These are phyloP conservation scores for Kazachstania taianensis DNA, from an alignment of 805 yeast genomes.

Conservation along the genomic window DNA sequence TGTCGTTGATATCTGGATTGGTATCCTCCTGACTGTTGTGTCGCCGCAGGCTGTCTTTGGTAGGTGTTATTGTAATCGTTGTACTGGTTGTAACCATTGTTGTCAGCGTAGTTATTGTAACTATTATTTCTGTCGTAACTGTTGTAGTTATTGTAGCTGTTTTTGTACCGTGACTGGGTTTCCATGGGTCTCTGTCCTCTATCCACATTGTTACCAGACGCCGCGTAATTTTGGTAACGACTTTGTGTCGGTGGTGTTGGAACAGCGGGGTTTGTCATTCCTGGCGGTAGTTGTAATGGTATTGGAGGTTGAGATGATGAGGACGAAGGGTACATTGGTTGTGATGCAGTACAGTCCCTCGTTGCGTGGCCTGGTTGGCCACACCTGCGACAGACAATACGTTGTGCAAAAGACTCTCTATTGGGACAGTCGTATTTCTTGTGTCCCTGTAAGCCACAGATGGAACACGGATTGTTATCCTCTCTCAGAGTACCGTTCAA, in stretches of 20 bases:
- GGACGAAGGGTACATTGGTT: background rate
- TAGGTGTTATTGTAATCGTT: background rate
- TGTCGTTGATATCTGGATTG: slow-evolving; percentile 2
- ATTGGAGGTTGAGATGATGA: background rate
- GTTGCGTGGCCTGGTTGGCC: slow-evolving; percentile 81
- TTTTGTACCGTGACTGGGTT: too few relatives aligned
- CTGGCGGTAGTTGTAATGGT: too few relatives aligned
- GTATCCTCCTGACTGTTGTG: background rate
- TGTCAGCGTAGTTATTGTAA: background rate
- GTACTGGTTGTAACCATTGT: too few relatives aligned
- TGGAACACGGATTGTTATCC: slow-evolving; percentile 53
- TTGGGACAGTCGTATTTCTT: slow-evolving; percentile 55
- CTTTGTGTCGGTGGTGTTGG: too few relatives aligned
- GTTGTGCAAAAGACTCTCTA: slow-evolving; percentile 39
- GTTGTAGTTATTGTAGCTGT: background rate
- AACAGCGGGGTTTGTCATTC: too few relatives aligned
- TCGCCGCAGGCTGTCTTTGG: background rate
- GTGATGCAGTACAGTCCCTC: slow-evolving; percentile 60
- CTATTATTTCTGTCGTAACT: background rate
- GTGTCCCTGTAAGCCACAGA: slow-evolving; percentile 62
- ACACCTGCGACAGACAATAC: slow-evolving; percentile 64
- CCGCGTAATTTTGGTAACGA: slow-evolving; percentile 2
- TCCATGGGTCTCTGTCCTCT: too few relatives aligned
- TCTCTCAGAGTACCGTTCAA: slow-evolving; percentile 90
- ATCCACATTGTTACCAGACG: too few relatives aligned